A percentile compares a stretch with the other conserved stretches of the same genome.
Evolutionary conservation across 306 rosid genomes (phyloP).

Genomic region (Citrullus amarus): DNA sequence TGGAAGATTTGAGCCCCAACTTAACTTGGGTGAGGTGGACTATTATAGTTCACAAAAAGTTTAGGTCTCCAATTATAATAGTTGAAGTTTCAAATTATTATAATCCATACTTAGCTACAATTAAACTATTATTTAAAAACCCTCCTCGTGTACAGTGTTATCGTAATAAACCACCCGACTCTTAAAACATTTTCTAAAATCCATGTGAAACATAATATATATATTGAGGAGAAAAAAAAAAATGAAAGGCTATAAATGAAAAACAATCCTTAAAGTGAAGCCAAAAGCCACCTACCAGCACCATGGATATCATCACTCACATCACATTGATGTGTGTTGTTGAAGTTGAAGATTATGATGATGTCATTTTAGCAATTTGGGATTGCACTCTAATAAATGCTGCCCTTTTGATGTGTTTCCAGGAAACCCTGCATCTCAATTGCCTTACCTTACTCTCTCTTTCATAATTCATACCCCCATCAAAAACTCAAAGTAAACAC

Average conservation of each 20-base stretch:
- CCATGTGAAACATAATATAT: too few species aligned
- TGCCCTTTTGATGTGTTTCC: not conserved
- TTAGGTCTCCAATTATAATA: too few species aligned
- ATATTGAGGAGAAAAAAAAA: too few species aligned
- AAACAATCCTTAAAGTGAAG: not conserved
- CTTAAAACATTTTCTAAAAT: too few species aligned
- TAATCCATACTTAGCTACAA: too few species aligned
- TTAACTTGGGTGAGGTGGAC: too few species aligned
- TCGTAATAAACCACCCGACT: too few species aligned
- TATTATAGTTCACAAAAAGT: too few species aligned
- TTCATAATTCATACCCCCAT: not conserved
- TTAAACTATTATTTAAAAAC: too few species aligned
- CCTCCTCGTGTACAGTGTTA: too few species aligned
- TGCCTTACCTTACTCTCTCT: not conserved
- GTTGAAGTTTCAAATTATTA: too few species aligned
- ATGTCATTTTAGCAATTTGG: not conserved
- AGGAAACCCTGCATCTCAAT: slow-evolving; percentile 2
- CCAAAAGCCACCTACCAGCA: not conserved
- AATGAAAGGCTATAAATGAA: not conserved
- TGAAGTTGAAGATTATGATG: not conserved
- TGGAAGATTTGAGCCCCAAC: too few species aligned
- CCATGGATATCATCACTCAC: not conserved
- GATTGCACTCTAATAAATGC: not conserved
- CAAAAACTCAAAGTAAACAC: not conserved
- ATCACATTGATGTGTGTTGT: not conserved